phyloP scores from a whole-genome alignment of 495 filamentous ascomycete genomes.

The Penicillium maclennaniae region DNA sequence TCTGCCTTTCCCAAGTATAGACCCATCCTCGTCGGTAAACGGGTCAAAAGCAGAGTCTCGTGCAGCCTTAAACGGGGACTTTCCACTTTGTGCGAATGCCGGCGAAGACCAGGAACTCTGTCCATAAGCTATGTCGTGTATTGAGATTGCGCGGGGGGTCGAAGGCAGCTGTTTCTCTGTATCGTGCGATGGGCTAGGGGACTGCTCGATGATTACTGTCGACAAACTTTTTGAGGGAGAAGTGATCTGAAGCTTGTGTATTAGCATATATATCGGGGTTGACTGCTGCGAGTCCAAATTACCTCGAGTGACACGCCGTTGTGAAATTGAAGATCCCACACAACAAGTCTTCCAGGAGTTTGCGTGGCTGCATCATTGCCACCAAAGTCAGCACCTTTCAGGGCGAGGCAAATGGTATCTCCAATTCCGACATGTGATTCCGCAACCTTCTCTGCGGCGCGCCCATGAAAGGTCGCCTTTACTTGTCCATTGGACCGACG shows the following conservation, averaged over 20 bases:
- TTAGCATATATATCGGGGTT: not conserved
- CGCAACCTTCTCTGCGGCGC: conserved; percentile 65
- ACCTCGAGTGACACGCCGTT: conserved; percentile 60
- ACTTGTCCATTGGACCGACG: conserved; percentile 77
- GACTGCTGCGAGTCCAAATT: not conserved
- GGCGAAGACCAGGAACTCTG: conserved; percentile 60
- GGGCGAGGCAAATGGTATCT: conserved; percentile 64
- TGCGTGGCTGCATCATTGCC: conserved; percentile 41
- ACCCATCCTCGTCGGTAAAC: conserved; percentile 67
- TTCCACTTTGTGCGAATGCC: conserved; percentile 65
- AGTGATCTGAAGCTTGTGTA: conserved; percentile 25
- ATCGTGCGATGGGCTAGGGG: conserved; percentile 22
- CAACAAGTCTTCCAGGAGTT: conserved; percentile 63
- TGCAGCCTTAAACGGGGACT: conserved; percentile 57
- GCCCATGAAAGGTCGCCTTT: conserved; percentile 71
- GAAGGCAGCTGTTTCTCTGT: conserved; percentile 19
- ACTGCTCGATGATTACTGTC: conserved; percentile 47
- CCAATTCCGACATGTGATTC: conserved; percentile 66
- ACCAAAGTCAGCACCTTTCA: conserved; percentile 62
- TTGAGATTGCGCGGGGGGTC: conserved; percentile 21
- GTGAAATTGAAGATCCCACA: conserved; percentile 69
- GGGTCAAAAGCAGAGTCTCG: conserved; percentile 59
- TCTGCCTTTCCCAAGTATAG: conserved; percentile 56
- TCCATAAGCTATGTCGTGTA: conserved; percentile 1
- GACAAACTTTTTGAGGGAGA: conserved; percentile 29